Evolutionary conservation across 345 rosid species (phyloP).

Genomic region (Citrus inodora): DNA sequence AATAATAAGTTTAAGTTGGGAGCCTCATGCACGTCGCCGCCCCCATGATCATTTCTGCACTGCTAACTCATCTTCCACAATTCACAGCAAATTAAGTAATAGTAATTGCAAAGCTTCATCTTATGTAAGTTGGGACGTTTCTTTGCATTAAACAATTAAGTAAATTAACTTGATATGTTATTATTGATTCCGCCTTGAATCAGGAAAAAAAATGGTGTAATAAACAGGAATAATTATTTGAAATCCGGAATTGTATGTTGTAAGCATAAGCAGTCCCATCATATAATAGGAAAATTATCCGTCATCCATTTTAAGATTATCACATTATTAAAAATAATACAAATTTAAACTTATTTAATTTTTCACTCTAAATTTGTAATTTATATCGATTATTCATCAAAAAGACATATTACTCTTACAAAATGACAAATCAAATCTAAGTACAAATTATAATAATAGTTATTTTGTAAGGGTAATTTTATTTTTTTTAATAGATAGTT

Average conservation of each 20-base stretch:
- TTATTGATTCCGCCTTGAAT: neutral
- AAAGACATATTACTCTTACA: too few relatives aligned
- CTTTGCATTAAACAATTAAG: slow-evolving; percentile 10
- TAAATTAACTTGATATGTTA: neutral
- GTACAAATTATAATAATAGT: too few relatives aligned
- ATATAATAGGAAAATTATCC: too few relatives aligned
- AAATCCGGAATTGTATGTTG: neutral
- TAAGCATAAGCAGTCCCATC: neutral
- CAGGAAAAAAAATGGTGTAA: neutral
- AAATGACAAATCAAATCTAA: too few relatives aligned
- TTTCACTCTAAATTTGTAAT: too few relatives aligned
- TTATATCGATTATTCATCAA: too few relatives aligned
- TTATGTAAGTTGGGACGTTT: slow-evolving; percentile 9
- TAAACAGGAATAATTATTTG: neutral
- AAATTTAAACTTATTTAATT: too few relatives aligned
- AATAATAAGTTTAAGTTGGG: slow-evolving; percentile 8
- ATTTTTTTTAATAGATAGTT: too few relatives aligned
- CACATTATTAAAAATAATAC: too few relatives aligned
- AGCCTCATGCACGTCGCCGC: slow-evolving; percentile 25
- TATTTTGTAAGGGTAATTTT: too few relatives aligned
- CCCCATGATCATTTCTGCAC: slow-evolving; percentile 29
- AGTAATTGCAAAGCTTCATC: neutral
- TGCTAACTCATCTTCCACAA: slow-evolving; percentile 58
- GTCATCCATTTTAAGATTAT: accelerated
- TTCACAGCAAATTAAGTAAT: slow-evolving; percentile 24